Evolutionary conservation across 257 asterid species (phyloP), one percentile per base, ranked within the genome.

Genomic region (Henckelia pumila): DNA sequence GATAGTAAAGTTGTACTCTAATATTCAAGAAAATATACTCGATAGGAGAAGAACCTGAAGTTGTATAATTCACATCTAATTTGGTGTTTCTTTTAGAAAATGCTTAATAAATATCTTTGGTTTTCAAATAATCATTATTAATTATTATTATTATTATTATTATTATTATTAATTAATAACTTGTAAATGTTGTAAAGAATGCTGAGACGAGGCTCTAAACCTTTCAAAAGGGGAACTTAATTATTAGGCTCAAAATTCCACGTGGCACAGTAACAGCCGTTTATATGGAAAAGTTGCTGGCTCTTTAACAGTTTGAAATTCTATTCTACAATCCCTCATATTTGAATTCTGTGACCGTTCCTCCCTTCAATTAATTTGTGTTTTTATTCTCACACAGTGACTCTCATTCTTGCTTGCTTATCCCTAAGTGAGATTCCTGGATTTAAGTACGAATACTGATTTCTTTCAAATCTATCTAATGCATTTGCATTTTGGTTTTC

Each of bases 341-440:
- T 86, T 86, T 83, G 86, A 86, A 86, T 76, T 83, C 64, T 68
- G 67, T 14, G 79, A 77, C 85, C 85, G 85, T 79, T 79, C 77
- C 4, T 14, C n/a, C n/a, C n/a, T n/a, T n/a, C n/a, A n/a, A n/a
- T 37, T 11, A 19, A 23, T 65, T 40, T 67, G 33, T 26, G 30
- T 60, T 47, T 35, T 47, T 47, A 5, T 35, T 80, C 71, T 59
- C 68, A 62, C 78, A 71, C 71, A 59, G 67, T 63, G 47, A 1
- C 50, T 40, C 50, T 16, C 53, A 16, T 47, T 16, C 53, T 47
- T 47, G 17, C 55, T 13, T 14, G 7, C 19, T 47, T 47, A 16
- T 40, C n/a, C 50, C 14, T n/a, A 40, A 40, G 19, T 40, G 3
- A 14, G n/a, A 14, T 40, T 1, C 50, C 50, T 40, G 50, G 50